These are phyloP conservation scores for Sordariomycetes sp. DNA, from an alignment of 2,329 filamentous ascomycete genomes.

Conservation along the genomic window DNA sequence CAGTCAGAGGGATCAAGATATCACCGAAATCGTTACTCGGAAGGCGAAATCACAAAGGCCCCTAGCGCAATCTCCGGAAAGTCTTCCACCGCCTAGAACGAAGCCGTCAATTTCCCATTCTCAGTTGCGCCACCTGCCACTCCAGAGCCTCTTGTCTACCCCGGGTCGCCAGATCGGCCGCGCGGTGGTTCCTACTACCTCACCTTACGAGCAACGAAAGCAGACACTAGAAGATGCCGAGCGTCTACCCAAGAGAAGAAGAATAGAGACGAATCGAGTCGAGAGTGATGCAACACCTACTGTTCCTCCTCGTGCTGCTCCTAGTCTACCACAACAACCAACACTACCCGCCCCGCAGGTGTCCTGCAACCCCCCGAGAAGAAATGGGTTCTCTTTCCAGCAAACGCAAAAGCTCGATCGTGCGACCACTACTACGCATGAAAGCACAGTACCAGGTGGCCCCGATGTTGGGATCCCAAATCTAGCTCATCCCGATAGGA, in stretches of 20 bases:
- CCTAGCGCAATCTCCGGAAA: conserved; percentile 5
- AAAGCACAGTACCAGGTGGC: background rate
- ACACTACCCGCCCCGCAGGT: background rate
- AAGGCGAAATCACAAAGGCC: conserved; percentile 13
- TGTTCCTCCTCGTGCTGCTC: background rate
- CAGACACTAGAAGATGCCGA: background rate
- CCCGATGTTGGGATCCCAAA: background rate
- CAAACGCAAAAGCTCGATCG: background rate
- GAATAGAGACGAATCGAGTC: background rate
- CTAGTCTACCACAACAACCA: background rate
- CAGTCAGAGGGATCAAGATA: conserved; percentile 63
- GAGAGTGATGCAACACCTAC: background rate
- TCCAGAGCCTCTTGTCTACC: conserved; percentile 47
- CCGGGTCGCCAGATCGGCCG: conserved; percentile 27
- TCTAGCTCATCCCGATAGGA: background rate
- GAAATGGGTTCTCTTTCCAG: background rate
- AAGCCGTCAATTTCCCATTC: conserved; percentile 13
- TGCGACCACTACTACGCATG: background rate
- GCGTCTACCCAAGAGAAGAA: background rate
- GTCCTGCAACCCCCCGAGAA: background rate
- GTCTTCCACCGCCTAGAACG: background rate
- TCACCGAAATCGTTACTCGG: conserved; percentile 63
- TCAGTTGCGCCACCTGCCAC: conserved; percentile 25
- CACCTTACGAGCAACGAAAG: conserved; percentile 49
- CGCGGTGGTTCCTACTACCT: conserved; percentile 39